These are phyloP conservation scores for Irpex sp. DNA, from an alignment of 1,284 basidiomycete species.

Conservation along the genomic window DNA sequence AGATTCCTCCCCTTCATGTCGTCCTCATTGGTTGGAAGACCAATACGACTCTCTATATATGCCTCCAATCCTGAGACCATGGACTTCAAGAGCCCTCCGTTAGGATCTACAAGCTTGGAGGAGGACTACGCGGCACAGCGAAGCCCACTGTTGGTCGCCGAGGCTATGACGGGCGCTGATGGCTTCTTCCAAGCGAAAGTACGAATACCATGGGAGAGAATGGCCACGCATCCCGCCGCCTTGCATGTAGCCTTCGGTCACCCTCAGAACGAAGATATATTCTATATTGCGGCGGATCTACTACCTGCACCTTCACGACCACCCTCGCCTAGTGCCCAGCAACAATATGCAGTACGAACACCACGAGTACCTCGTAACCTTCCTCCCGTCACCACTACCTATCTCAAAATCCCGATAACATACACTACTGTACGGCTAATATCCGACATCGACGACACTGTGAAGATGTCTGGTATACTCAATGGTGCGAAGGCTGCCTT, in stretches of 20 bases:
- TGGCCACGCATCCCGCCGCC: conserved; percentile 56
- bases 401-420: conserved; percentile 44
- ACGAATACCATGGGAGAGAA: conserved; percentile 58
- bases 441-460: conserved; percentile 93
- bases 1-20: conserved; percentile 78
- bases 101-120: conserved; percentile 12
- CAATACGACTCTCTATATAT: conserved; percentile 52
- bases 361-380: conserved; percentile 9
- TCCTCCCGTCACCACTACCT: conserved; percentile 22
- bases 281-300: conserved; percentile 52
- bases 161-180: conserved; percentile 54
- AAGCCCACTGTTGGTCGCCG: conserved; percentile 42
- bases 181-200: conserved; percentile 69
- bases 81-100: conserved; percentile 11
- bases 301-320: conserved; percentile 30
- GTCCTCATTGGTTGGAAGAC: conserved; percentile 55
- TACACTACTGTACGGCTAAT: conserved; percentile 68
- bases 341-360: conserved; percentile 13
- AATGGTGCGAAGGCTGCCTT: conserved; percentile 73
- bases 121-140: conserved; percentile 24
- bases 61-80: conserved; percentile 28
- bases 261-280: conserved; percentile 43
- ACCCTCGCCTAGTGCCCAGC: conserved; percentile 19
- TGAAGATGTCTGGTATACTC: conserved; percentile 75
- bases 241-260: conserved; percentile 56